A percentile compares a stretch with the other conserved stretches of the same genome.
phyloP scores from a whole-genome alignment of 768 basidiomycete species.

The Cyclocybe aegerita region DNA sequence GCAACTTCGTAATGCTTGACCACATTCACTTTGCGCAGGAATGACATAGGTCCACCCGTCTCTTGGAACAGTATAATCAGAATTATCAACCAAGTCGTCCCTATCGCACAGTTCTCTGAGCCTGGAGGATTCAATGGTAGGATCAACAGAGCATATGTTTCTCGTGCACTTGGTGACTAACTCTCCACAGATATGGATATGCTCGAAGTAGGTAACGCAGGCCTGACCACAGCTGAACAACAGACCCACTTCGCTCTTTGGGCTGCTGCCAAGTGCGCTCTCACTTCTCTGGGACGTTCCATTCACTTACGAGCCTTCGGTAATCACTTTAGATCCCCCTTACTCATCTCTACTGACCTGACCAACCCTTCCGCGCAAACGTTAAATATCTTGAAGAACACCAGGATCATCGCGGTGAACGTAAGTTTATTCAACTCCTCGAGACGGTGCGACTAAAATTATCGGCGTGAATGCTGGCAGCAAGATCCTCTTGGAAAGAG shows the following conservation, averaged over 20 bases:
- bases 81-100: slow-evolving; percentile 53
- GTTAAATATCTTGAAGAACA: slow-evolving; percentile 38
- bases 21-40: slow-evolving; percentile 24
- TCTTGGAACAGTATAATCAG: slow-evolving; percentile 48
- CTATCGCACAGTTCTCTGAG: slow-evolving; percentile 46
- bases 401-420: slow-evolving; percentile 42
- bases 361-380: slow-evolving; percentile 30
- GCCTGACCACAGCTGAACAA: slow-evolving; percentile 40
- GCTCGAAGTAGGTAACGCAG: slow-evolving; percentile 51
- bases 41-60: slow-evolving; percentile 46
- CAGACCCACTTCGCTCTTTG: slow-evolving; percentile 52
- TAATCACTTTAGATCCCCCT: slow-evolving; percentile 30
- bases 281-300: not conserved
- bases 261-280: slow-evolving; percentile 45
- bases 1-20: not conserved
- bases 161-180: not conserved
- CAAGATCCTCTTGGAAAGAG: slow-evolving; percentile 47
- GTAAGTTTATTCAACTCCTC: slow-evolving; percentile 20
- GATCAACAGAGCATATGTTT: not conserved
- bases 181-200: slow-evolving; percentile 43
- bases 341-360: slow-evolving; percentile 45
- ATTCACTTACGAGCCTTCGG: not conserved
- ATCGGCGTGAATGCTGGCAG: slow-evolving; percentile 19
- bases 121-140: slow-evolving; percentile 43
- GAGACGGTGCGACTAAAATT: not conserved